Base-by-base conservation (phyloP, 768 basidiomycete genomes). In the Scleroderma citrinum region DNA sequence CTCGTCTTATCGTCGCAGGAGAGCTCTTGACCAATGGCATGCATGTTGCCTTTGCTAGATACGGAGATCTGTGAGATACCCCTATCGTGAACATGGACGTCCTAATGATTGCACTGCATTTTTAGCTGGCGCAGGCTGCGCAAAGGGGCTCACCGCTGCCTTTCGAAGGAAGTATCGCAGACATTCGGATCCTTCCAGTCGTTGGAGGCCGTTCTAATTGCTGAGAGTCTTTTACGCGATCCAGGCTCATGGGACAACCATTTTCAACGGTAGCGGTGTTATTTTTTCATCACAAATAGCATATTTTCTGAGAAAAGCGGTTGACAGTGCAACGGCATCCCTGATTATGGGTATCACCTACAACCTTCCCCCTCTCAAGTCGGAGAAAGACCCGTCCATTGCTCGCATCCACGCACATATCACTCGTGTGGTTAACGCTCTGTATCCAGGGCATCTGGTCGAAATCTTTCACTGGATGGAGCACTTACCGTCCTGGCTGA, bases 401-500 rank as follows among this genome's bases (percentile, higher is more conserved):
- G 49, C 38, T 12, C 51, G 55, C 12, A 58, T 69, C 12, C 53
- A 58, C 35, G 54, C 56, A 35, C 56, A 64, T 29, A 53, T 63
- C 10, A 39, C 53, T 7, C 59, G 68, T 8, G 47, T 71, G 14
- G 64, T 65, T 13, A 56, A 56, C 10, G 69, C 73, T 3, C 61
- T 62, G 8, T 58, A 61, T 31, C 72, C 71, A 32, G 73, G 73
- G 2, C 58, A 62, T 24, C 24, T 68, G 21, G 70, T 71, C 20
- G 71, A 72, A 48, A 59, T 66, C 43, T 67, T 72, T 45, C 63
- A 68, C 2, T 63, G 57, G 49, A 62, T 73, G 59, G 56, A 55
- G 36, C 49, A 59, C 35, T 46, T 72, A 7, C 71, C 71, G 0
- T 23, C 43, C 7, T 61, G 51, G 46, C 35, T 69, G 46, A 60